phyloP scores from a whole-genome alignment of 306 rosid species.

The Leucaena leucocephala region DNA sequence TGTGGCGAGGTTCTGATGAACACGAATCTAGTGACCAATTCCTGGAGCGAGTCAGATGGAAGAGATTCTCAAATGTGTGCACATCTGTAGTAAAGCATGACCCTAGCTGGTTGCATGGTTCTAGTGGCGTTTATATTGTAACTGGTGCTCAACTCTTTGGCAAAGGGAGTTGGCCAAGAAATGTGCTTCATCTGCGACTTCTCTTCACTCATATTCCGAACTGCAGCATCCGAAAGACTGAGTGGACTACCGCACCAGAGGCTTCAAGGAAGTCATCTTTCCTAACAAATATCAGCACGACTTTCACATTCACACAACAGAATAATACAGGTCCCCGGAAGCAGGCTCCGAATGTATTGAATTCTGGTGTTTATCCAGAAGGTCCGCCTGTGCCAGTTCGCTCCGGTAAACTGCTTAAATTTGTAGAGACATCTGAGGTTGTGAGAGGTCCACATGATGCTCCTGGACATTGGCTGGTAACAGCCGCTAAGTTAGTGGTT shows the following conservation, averaged over 20 bases:
- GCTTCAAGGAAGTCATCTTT: slow-evolving; percentile 74
- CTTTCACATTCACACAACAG: slow-evolving; percentile 87
- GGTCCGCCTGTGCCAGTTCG: slow-evolving; percentile 78
- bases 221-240: slow-evolving; percentile 73
- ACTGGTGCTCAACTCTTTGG: slow-evolving; percentile 86
- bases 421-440: slow-evolving; percentile 81
- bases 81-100: slow-evolving; percentile 80
- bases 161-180: slow-evolving; percentile 91
- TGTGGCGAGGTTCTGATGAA: slow-evolving; percentile 88
- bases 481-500: slow-evolving; percentile 78
- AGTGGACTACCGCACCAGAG: slow-evolving; percentile 83
- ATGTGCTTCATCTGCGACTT: slow-evolving; percentile 83
- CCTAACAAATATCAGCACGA: slow-evolving; percentile 85
- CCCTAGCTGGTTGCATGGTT: slow-evolving; percentile 73
- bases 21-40: slow-evolving; percentile 55
- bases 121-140: slow-evolving; percentile 78
- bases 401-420: slow-evolving; percentile 67
- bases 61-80: slow-evolving; percentile 84
- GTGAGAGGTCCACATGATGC: slow-evolving; percentile 83
- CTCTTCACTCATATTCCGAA: slow-evolving; percentile 69
- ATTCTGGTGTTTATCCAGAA: slow-evolving; percentile 84
- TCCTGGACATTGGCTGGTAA: slow-evolving; percentile 95
- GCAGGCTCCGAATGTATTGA: slow-evolving; percentile 70
- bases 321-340: slow-evolving; percentile 56
- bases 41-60: slow-evolving; percentile 85